Evolutionary conservation across 805 yeast species (phyloP).

Genomic region (Candida caryicola): DNA sequence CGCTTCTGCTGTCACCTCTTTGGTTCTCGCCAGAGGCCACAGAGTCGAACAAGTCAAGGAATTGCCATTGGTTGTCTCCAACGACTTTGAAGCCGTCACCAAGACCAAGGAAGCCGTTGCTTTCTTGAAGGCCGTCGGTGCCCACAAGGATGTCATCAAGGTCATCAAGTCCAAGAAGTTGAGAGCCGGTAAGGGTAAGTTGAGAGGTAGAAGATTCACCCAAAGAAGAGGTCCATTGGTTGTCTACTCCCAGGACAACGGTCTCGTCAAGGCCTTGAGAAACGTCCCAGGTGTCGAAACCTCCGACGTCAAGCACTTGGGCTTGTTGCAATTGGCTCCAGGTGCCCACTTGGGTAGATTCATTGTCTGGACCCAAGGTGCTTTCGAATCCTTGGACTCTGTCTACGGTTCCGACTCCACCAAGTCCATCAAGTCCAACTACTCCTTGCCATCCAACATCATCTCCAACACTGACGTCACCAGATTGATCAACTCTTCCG

Average conservation of each 20-base stretch:
- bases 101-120: slow-evolving; percentile 99
- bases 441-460: slow-evolving; percentile 92
- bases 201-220: slow-evolving; percentile 99
- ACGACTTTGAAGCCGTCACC: slow-evolving; percentile 85
- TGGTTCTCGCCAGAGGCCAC: slow-evolving; percentile 99
- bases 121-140: slow-evolving; percentile 96
- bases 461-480: slow-evolving; percentile 93
- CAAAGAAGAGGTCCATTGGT: slow-evolving; percentile 99
- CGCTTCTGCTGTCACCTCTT: slow-evolving; percentile 97
- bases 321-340: slow-evolving; percentile 98
- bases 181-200: slow-evolving; percentile 99
- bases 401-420: slow-evolving; percentile 94
- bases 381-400: slow-evolving; percentile 93
- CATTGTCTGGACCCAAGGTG: slow-evolving; percentile 99
- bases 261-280: slow-evolving; percentile 97
- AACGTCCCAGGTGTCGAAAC: slow-evolving; percentile 99
- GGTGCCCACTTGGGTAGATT: slow-evolving; percentile 99
- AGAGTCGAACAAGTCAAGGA: slow-evolving; percentile 97
- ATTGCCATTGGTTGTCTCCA: slow-evolving; percentile 95
- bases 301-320: slow-evolving; percentile 85
- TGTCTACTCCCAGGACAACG: slow-evolving; percentile 97
- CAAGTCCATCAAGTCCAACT: slow-evolving; percentile 80
- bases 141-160: slow-evolving; percentile 96
- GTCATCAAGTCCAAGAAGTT: slow-evolving; percentile 97
- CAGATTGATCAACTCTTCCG: slow-evolving; percentile 98